Percentiles rank a stretch among this genome's conserved stretches.
Conservation (phyloP, 306 rosid species). For the Cicer bijugum region DNA sequence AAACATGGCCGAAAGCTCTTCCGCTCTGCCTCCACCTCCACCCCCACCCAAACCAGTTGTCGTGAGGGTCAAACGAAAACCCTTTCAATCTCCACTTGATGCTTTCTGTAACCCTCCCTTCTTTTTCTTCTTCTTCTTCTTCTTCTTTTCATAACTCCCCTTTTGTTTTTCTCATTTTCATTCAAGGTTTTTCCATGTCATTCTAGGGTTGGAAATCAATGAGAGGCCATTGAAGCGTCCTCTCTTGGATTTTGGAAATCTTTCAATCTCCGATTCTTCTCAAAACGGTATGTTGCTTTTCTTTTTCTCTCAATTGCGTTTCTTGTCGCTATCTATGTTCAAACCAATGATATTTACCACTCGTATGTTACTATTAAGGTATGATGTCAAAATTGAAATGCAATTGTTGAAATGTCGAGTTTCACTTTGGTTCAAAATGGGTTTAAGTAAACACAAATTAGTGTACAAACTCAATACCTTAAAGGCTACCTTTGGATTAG, state of each 20-base stretch:
- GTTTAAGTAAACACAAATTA: too few species aligned
- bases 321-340: background rate
- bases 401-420: background rate
- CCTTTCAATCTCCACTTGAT: slow-evolving; percentile 68
- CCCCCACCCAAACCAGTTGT: slow-evolving; percentile 63
- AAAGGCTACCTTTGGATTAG: background rate
- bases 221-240: slow-evolving; percentile 86
- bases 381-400: background rate
- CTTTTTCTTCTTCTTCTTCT: background rate
- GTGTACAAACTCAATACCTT: too few species aligned
- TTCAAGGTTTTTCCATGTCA: slow-evolving; percentile 17
- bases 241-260: slow-evolving; percentile 69
- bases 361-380: background rate
- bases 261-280: slow-evolving; percentile 62
- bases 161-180: background rate
- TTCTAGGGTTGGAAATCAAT: slow-evolving; percentile 82
- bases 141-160: too few species aligned
- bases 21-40: slow-evolving; percentile 46
- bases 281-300: slow-evolving; percentile 54
- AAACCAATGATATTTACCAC: too few species aligned
- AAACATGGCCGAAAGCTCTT: slow-evolving; percentile 64
- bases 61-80: slow-evolving; percentile 90
- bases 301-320: slow-evolving; percentile 13
- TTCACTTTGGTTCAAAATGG: too few species aligned
- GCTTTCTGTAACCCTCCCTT: slow-evolving; percentile 67